Conservation (phyloP, 495 filamentous ascomycete species). For the Tuber aestivum region DNA sequence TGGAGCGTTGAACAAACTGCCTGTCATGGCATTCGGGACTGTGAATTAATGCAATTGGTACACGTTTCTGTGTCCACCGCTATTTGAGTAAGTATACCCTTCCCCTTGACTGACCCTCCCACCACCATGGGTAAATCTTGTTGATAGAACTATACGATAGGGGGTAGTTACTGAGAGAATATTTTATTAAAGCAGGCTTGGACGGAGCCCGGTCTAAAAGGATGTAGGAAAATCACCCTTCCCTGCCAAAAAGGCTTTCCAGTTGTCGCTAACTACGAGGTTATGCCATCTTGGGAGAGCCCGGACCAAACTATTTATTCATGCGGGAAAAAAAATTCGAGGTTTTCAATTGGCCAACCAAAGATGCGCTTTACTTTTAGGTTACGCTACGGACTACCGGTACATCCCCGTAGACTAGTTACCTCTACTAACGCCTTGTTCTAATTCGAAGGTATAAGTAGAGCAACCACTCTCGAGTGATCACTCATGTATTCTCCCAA, state of each 20-base stretch:
- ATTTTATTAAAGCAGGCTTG: neutral
- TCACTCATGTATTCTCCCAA: neutral
- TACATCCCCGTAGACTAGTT: neutral
- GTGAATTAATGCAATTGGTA: neutral
- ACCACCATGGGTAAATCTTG: neutral
- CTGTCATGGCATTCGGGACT: neutral
- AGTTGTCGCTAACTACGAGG: neutral
- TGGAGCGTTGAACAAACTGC: neutral
- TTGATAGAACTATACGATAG: neutral
- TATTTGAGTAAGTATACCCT: conserved; percentile 3
- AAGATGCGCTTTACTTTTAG: neutral
- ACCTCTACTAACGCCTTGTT: neutral
- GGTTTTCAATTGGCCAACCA: neutral
- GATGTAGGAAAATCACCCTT: neutral
- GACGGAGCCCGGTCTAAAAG: neutral
- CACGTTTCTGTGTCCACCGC: neutral
- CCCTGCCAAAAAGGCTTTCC: neutral
- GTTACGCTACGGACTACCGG: neutral
- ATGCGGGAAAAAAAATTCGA: neutral
- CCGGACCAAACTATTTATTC: neutral
- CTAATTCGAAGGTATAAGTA: neutral
- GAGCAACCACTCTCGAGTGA: neutral
- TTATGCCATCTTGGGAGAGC: neutral
- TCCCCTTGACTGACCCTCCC: neutral
- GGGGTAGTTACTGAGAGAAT: neutral